These are phyloP conservation scores for Cyberlindnera mississippiensis DNA, from an alignment of 805 yeast genomes.

Conservation along the genomic window DNA sequence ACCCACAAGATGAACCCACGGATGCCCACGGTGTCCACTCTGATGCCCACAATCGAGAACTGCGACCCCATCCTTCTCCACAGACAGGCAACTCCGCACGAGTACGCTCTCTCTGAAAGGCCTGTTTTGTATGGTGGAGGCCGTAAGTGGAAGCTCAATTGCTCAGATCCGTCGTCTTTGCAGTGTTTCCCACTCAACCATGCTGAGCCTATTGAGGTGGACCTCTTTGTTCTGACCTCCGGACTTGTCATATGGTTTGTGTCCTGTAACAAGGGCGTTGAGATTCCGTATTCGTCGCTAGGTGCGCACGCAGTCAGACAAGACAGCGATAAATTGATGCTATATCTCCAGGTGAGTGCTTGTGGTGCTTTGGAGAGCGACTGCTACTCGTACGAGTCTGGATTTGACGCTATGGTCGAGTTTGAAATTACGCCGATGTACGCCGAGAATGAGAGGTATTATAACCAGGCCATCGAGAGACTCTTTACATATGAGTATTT, in stretches of 20 bases:
- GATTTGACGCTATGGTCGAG: conserved; percentile 22
- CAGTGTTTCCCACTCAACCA: conserved; percentile 14
- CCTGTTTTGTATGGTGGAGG: conserved; percentile 41
- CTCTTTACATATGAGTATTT: conserved; percentile 35
- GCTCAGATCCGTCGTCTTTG: conserved; percentile 14
- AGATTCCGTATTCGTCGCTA: conserved; percentile 30
- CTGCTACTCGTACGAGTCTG: conserved; percentile 4
- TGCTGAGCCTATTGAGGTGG: conserved; percentile 23
- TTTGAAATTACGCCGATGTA: conserved; percentile 34
- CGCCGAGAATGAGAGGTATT: conserved; percentile 34
- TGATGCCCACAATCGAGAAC: conserved; percentile 36
- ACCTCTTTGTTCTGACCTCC: conserved; percentile 35
- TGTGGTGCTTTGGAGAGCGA: conserved; percentile 10
- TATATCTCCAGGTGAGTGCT: conserved; percentile 8
- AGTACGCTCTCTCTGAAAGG: conserved; percentile 23
- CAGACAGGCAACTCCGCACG: conserved; percentile 16
- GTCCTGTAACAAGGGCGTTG: conserved; percentile 32
- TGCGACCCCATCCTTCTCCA: conserved; percentile 21
- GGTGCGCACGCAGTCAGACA: conserved; percentile 21
- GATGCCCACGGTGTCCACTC: conserved; percentile 6
- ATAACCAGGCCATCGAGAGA: conserved; percentile 31
- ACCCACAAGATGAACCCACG: no score
- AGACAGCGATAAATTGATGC: conserved; percentile 3
- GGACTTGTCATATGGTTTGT: conserved; percentile 39
- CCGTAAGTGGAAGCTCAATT: conserved; percentile 28